Conservation (phyloP, 441 rosid species). For the Omphalea diandra region DNA sequence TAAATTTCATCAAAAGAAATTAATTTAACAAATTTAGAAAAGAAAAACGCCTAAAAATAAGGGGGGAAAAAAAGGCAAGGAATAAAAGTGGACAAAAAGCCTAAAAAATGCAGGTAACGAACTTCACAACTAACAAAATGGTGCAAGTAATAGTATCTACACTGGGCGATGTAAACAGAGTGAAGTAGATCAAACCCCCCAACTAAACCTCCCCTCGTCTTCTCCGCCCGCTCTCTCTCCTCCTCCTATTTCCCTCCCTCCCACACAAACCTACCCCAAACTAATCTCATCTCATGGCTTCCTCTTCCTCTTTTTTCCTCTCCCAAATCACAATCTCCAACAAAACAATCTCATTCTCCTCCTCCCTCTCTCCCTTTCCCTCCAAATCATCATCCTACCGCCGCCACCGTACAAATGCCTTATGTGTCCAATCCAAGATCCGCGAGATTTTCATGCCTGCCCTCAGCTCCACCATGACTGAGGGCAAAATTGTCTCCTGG, state of each 20-base stretch:
- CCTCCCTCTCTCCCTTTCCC: constrained; percentile 31
- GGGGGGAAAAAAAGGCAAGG: neutral
- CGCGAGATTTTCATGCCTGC: constrained; percentile 99
- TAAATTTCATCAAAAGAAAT: too few relatives aligned
- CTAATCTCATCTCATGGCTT: constrained; percentile 18
- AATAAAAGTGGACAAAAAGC: too few relatives aligned
- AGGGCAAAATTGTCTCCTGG: constrained; percentile 98
- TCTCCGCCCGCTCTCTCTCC: constrained; percentile 56
- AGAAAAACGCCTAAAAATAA: too few relatives aligned
- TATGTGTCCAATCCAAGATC: constrained; percentile 66
- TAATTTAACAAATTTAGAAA: too few relatives aligned
- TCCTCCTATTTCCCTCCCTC: neutral
- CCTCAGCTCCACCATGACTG: constrained; percentile 96
- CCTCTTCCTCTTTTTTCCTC: constrained; percentile 35
- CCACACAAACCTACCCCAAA: neutral
- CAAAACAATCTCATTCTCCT: constrained; percentile 38
- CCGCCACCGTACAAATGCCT: constrained; percentile 24
- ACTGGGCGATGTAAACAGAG: constrained; percentile 45
- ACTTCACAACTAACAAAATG: neutral
- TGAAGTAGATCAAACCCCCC: constrained; percentile 34
- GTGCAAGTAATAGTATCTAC: neutral
- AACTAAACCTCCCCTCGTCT: constrained; percentile 65
- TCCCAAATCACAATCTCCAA: constrained; percentile 35
- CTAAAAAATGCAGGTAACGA: neutral
- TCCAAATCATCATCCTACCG: constrained; percentile 16